These are phyloP conservation scores for Salix purpurea DNA, from an alignment of 345 rosid species.

Conservation along the genomic window DNA sequence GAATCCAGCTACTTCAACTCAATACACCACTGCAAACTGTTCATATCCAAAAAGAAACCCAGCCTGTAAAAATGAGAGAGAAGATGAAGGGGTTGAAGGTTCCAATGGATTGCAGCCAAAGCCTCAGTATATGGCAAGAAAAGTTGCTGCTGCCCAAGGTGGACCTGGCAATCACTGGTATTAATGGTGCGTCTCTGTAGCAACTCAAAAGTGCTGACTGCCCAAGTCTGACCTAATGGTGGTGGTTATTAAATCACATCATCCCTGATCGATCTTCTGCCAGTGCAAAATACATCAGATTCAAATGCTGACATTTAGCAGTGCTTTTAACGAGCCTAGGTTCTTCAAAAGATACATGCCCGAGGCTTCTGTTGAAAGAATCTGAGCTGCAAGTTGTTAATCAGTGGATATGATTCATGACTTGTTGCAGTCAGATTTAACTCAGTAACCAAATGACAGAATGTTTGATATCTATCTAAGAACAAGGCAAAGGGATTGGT, in stretches of 20 bases:
- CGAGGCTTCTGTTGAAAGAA: slow-evolving; percentile 5
- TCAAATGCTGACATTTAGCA: not conserved
- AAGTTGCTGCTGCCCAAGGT: slow-evolving; percentile 82
- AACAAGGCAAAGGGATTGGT: slow-evolving; percentile 9
- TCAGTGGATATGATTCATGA: slow-evolving; percentile 9
- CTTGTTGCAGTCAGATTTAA: slow-evolving; percentile 9
- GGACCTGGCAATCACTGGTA: slow-evolving; percentile 74
- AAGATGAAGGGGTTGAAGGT: slow-evolving; percentile 63
- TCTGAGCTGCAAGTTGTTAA: slow-evolving; percentile 19
- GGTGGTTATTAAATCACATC: not conserved
- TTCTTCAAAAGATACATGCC: slow-evolving; percentile 5
- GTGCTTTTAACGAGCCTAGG: not conserved
- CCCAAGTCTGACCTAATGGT: not conserved
- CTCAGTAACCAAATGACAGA: slow-evolving; percentile 2
- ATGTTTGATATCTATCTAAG: not conserved
- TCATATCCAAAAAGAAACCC: slow-evolving; percentile 67
- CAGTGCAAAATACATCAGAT: slow-evolving; percentile 2
- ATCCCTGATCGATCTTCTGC: slow-evolving; percentile 3
- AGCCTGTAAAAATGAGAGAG: slow-evolving; percentile 60
- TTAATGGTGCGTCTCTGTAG: slow-evolving; percentile 16
- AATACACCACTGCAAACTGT: slow-evolving; percentile 39
- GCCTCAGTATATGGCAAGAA: slow-evolving; percentile 69
- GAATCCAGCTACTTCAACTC: slow-evolving; percentile 55
- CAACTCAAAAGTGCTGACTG: slow-evolving; percentile 2
- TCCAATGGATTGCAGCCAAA: slow-evolving; percentile 70